These are phyloP conservation scores for Rhexocercosporidium sp. DNA, from an alignment of 2,329 filamentous ascomycete species.

Conservation along the genomic window DNA sequence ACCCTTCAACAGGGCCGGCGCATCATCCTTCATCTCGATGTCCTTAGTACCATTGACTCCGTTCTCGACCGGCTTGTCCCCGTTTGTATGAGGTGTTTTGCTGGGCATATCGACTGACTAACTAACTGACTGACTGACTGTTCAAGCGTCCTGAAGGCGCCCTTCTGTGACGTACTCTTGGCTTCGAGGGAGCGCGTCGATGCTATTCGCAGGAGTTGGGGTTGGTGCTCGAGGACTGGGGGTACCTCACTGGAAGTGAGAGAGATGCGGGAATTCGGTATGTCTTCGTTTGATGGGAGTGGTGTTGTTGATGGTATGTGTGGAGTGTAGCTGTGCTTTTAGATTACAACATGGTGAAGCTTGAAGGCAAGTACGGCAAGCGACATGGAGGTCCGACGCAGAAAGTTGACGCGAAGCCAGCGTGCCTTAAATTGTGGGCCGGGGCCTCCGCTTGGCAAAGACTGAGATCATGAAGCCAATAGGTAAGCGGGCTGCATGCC, in stretches of 20 bases:
- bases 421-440: slow-evolving; percentile 7
- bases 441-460: background rate
- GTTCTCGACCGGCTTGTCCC: slow-evolving; percentile 73
- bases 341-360: slow-evolving; percentile 32
- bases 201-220: slow-evolving; percentile 9
- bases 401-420: slow-evolving; percentile 16
- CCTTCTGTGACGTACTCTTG: slow-evolving; percentile 36
- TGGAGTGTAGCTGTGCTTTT: slow-evolving; percentile 22
- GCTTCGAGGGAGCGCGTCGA: slow-evolving; percentile 35
- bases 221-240: background rate
- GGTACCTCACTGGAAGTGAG: slow-evolving; percentile 5
- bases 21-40: slow-evolving; percentile 72
- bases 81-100: slow-evolving; percentile 70
- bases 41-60: slow-evolving; percentile 69
- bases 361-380: slow-evolving; percentile 23
- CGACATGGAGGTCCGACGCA: slow-evolving; percentile 11
- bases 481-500: slow-evolving; percentile 2
- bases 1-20: slow-evolving; percentile 61
- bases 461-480: slow-evolving; percentile 4
- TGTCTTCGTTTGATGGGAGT: slow-evolving; percentile 16
- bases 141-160: slow-evolving; percentile 33
- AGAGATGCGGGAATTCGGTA: slow-evolving; percentile 14
- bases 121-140: background rate
- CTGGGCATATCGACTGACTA: slow-evolving; percentile 62
- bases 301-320: slow-evolving; percentile 24